Conservation (phyloP, 305 asterid genomes). For the Fraxinus xanthoxyloides region DNA sequence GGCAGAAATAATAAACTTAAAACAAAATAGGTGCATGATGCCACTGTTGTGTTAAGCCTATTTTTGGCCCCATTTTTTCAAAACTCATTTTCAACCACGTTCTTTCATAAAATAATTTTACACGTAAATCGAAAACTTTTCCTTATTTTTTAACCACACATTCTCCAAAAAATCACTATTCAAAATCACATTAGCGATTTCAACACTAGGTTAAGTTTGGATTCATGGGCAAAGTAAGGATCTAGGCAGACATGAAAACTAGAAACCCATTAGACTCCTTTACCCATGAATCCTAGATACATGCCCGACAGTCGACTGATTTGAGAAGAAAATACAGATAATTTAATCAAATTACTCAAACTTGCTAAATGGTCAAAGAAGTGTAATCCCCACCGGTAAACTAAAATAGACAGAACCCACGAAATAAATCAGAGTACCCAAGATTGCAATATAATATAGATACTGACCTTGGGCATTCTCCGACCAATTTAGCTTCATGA, state of each 20-base stretch:
- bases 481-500: slow-evolving; percentile 38
- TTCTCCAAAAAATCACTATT: too few species aligned
- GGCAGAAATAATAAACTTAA: background rate
- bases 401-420: background rate
- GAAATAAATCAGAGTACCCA: background rate
- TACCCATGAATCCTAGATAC: background rate
- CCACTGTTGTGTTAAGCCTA: background rate
- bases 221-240: too few species aligned
- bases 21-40: background rate
- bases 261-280: background rate
- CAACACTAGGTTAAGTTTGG: too few species aligned
- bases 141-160: too few species aligned
- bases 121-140: too few species aligned
- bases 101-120: too few species aligned
- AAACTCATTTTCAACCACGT: too few species aligned
- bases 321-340: background rate
- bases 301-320: background rate
- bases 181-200: too few species aligned
- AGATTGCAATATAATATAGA: background rate
- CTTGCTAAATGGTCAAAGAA: background rate
- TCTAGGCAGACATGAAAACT: background rate
- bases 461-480: slow-evolving; percentile 26
- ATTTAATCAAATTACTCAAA: background rate
- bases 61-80: too few species aligned
- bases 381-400: background rate